Base-by-base conservation (phyloP, 768 basidiomycete species). In the Vararia minispora region DNA sequence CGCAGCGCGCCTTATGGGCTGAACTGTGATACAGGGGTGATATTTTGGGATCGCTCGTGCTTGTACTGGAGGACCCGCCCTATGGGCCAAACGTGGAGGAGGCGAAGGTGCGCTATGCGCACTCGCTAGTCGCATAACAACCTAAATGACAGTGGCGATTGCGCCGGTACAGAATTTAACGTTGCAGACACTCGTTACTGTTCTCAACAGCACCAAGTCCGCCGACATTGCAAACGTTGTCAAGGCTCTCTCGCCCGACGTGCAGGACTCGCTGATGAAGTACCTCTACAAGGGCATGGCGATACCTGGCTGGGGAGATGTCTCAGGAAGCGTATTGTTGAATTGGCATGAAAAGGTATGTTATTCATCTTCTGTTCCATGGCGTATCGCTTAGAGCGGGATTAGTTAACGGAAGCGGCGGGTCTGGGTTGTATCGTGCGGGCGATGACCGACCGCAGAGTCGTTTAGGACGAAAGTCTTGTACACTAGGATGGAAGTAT, bases 261-360 rank as follows among this genome's bases (percentile, higher is more conserved):
- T 71, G 30, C 87, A 91, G 52, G 94, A 95, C 53, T 85, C 80
- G 23, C 69, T 97, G 38, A 98, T 95, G 94, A 94, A 92, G 57
- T 98, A 94, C 54, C 65, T 98, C 12, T 98, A 97, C 74, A 98
- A 98, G 64, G 92, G 88, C 12, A 97, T 95, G 92, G 74, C 67
- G 13, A 58, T 69, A 51, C 64, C 68, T 2, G 76, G 68, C 12
- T 67, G 71, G 57, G 69, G 73, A 22, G 78, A 79, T 45, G 65
- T 77, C 40, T 74, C 67, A 48, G 76, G 76, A 29, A 78, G 74
- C 45, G 76, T 80, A 26, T 59, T 82, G 25, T 58, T 94, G 28
- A 84, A 79, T 11, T 97, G 94, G 94, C 94, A 98, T 54, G 91
- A 95, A 59, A 95, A 94, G 83, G 91, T 91, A 34, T 17, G 71